phyloP scores from a whole-genome alignment of 768 basidiomycete genomes.

The Dacryopinax primogenitus region DNA sequence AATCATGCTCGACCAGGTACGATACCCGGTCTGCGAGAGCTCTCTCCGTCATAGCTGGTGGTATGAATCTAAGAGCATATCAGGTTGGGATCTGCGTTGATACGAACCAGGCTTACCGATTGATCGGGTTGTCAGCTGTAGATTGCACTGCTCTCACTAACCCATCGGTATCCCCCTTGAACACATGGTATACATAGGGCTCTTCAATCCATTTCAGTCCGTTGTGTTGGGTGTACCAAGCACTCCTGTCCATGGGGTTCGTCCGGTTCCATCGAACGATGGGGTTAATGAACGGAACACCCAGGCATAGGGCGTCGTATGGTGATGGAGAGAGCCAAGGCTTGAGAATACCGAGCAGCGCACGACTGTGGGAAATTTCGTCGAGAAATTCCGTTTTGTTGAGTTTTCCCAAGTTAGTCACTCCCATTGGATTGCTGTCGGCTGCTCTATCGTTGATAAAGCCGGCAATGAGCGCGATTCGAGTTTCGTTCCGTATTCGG shows the following conservation, averaged over 20 bases:
- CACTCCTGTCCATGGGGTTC: constrained; percentile 19
- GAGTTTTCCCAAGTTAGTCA: constrained; percentile 5
- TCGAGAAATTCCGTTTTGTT: neutral
- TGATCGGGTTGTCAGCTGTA: constrained; percentile 17
- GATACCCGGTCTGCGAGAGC: constrained; percentile 7
- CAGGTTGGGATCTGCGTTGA: neutral
- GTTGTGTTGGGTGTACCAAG: constrained; percentile 22
- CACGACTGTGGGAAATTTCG: constrained; percentile 8
- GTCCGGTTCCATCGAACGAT: constrained; percentile 18
- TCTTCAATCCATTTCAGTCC: constrained; percentile 16
- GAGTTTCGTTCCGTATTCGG: neutral
- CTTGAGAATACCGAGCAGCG: constrained; percentile 14
- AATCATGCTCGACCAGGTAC: constrained; percentile 13
- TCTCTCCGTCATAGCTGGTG: constrained; percentile 5
- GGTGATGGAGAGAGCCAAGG: constrained; percentile 15
- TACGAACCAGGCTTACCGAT: constrained; percentile 14
- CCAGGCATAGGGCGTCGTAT: constrained; percentile 17
- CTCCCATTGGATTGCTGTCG: neutral
- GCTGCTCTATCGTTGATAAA: neutral
- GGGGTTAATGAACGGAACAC: constrained; percentile 26
- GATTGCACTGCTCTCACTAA: constrained; percentile 13
- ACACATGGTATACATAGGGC: constrained; percentile 22
- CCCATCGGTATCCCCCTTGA: constrained; percentile 17
- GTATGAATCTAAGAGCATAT: constrained; percentile 12
- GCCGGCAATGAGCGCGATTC: neutral